These are phyloP conservation scores for Neocatenulostroma microsporum DNA, from an alignment of 2,329 filamentous ascomycete species.

Conservation along the genomic window DNA sequence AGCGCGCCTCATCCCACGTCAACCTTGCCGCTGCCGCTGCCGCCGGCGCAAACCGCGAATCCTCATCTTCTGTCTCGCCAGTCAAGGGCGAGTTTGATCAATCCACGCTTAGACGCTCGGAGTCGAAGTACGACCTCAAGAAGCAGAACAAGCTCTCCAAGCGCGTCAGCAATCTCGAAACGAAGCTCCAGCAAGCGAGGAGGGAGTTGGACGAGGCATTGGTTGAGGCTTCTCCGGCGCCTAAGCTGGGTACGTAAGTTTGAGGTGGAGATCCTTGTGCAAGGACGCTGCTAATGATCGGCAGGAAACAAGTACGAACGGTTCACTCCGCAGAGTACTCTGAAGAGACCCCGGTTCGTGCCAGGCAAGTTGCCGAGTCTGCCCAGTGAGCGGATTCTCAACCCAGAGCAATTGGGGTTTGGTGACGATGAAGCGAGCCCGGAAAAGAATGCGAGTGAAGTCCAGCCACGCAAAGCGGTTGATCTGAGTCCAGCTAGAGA, in stretches of 20 bases:
- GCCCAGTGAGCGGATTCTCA: conserved; percentile 33
- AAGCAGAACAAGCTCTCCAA: conserved; percentile 52
- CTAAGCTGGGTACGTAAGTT: conserved; percentile 31
- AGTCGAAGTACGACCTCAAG: conserved; percentile 50
- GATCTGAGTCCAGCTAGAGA: conserved; percentile 18
- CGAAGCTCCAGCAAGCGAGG: conserved; percentile 49
- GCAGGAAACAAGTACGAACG: conserved; percentile 28
- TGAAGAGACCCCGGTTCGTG: conserved; percentile 26
- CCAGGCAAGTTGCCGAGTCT: conserved; percentile 31
- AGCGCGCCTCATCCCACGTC: conserved; percentile 27
- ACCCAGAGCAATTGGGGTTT: conserved; percentile 18
- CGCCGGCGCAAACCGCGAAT: conserved; percentile 26
- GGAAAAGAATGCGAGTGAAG: conserved; percentile 6
- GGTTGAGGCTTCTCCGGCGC: conserved; percentile 34
- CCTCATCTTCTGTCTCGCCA: conserved; percentile 29
- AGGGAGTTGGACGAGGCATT: conserved; percentile 47
- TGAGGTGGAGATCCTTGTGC: no score
- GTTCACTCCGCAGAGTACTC: conserved; percentile 27
- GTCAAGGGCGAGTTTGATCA: conserved; percentile 21
- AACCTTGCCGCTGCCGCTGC: conserved; percentile 20
- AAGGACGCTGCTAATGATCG: no score
- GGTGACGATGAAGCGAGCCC: conserved; percentile 9
- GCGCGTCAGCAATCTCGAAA: conserved; percentile 54
- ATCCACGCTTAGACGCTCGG: conserved; percentile 37
- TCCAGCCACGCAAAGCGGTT: conserved; percentile 9